Evolutionary conservation across 2,329 filamentous ascomycete genomes (phyloP), one percentile per base, ranked within the genome.

Genomic region (Zymoseptoria brevis): DNA sequence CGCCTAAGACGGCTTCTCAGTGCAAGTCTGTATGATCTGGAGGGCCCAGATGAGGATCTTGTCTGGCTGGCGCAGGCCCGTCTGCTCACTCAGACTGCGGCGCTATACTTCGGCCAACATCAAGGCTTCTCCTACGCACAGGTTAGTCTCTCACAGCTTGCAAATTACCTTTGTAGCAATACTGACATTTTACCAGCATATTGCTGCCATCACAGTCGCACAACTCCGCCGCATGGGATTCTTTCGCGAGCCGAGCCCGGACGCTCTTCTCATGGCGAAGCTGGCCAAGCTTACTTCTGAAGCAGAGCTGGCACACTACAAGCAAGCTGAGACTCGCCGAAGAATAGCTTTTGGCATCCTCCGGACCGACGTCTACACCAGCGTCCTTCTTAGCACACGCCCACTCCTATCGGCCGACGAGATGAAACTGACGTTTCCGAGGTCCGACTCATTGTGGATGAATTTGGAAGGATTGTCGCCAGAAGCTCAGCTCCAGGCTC

Each of bases 101-200:
- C 60, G 24, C 41, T 64, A 16, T 64, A 64, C 56, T 64, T 64
- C 54, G 62, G 60, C 8, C 62, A 64, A 26, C 57, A 62, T n/a
- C 60, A 62, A 54, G 60, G 60, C 50, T 64, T 62, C 30, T 60
- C 57, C 29, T 62, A 62, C 29, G 60, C 62, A 26, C 62, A 59
- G 54, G 57, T 56, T 50, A 9, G 57, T 4, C 22, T 26, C 8
- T 26, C 2, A 11, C 3, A 19, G 11, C 6, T n/a, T n/a, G 22
- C 4, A 19, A n/a, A 16, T 16, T 24, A 11, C n/a, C 51, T 29
- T 30, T 6, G 9, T 1, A 21, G 22, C 35, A 26, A 8, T 4
- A 19, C 57, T 58, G 3, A 58, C 29, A 13, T 9, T 8, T 2
- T 49, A 19, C 3, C 29, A 64, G 57, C 62, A 62, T 54, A 55